Evolutionary conservation across 192 early-diverging fungal genomes (phyloP).

Genomic region (Rhizoclosmatium sp.): DNA sequence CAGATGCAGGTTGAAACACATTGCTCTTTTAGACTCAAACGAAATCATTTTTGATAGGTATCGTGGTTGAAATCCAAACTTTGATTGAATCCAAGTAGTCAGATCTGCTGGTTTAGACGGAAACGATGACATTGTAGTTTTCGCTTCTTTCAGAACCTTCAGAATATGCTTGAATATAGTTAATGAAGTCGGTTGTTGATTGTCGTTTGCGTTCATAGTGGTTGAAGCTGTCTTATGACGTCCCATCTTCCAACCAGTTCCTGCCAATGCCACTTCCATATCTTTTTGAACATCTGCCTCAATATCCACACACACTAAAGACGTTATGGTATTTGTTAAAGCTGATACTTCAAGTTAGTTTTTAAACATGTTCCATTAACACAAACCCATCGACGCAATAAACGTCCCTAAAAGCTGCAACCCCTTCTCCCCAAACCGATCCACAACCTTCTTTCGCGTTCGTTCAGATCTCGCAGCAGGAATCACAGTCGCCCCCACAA

Average conservation of each 20-base stretch:
- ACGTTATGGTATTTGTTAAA: not conserved
- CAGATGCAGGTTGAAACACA: not conserved
- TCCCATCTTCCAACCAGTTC: not conserved
- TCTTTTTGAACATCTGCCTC: not conserved
- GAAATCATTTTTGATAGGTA: not conserved
- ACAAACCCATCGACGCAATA: no score
- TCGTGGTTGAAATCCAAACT: constrained; percentile 4
- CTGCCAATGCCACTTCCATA: not conserved
- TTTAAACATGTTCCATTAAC: no score
- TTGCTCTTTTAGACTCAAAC: not conserved
- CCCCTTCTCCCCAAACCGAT: not conserved
- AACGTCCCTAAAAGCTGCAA: no score
- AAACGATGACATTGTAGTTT: no score
- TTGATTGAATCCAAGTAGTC: not conserved
- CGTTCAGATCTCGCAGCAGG: not conserved
- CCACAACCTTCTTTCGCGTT: not conserved
- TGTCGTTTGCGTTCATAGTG: no score
- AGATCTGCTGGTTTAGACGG: not conserved
- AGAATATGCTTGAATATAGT: no score
- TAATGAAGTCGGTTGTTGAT: no score
- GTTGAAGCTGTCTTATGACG: no score
- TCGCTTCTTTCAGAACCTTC: no score
- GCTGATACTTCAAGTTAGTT: no score
- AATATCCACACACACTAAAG: not conserved
- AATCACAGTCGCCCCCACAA: not conserved